Conservation (phyloP, 805 yeast species). For the Cyberlindnera suaveolens region DNA sequence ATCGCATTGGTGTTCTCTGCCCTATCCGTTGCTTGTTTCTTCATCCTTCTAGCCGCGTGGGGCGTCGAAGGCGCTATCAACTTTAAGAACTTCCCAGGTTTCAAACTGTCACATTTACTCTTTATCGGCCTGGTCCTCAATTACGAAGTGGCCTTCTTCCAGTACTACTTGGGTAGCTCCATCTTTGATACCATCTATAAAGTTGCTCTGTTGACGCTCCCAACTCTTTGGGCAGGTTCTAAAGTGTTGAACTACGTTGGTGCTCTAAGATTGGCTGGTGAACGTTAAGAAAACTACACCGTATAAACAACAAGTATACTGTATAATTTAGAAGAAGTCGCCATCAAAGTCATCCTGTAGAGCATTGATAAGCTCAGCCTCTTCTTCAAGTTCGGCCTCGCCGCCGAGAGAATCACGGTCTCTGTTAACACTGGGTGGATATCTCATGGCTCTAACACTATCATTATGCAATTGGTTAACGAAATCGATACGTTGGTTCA, state of each 20-base stretch:
- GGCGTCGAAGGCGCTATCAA: slow-evolving; percentile 14
- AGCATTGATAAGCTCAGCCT: slow-evolving; percentile 21
- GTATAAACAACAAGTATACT: neutral
- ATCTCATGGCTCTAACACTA: slow-evolving; percentile 91
- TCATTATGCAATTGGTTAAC: slow-evolving; percentile 88
- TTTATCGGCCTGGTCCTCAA: slow-evolving; percentile 16
- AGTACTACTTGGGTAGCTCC: slow-evolving; percentile 20
- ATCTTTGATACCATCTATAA: slow-evolving; percentile 20
- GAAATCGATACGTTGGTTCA: slow-evolving; percentile 90
- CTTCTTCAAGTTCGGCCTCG: slow-evolving; percentile 18
- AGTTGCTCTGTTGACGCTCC: slow-evolving; percentile 17
- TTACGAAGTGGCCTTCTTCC: slow-evolving; percentile 22
- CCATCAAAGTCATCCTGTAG: slow-evolving; percentile 23
- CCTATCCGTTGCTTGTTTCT: slow-evolving; percentile 10
- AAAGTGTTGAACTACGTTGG: slow-evolving; percentile 23
- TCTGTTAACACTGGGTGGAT: slow-evolving; percentile 43
- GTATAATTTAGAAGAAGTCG: slow-evolving; percentile 16
- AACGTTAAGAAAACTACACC: slow-evolving; percentile 13
- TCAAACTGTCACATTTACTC: slow-evolving; percentile 7
- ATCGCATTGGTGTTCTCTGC: slow-evolving; percentile 17
- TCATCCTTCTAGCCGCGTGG: slow-evolving; percentile 17
- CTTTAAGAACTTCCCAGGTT: slow-evolving; percentile 17
- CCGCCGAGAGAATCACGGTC: slow-evolving; percentile 11
- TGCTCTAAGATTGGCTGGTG: slow-evolving; percentile 22
- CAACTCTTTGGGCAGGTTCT: slow-evolving; percentile 25